Evolutionary conservation across 108 stramenopile species (phyloP).

Genomic region (Parietichytrium sp.): DNA sequence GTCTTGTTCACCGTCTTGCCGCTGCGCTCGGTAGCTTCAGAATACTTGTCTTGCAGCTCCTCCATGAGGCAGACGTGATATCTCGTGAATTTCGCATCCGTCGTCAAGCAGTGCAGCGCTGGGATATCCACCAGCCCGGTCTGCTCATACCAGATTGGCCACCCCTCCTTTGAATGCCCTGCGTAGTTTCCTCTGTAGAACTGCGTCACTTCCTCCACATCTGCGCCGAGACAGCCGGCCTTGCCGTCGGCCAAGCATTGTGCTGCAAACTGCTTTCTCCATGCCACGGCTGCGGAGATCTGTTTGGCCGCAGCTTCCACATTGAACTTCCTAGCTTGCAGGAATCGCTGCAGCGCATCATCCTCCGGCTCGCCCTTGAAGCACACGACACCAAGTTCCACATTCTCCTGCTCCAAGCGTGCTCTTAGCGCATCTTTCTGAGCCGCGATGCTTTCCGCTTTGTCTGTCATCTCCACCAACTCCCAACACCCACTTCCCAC

Average conservation of each 20-base stretch:
- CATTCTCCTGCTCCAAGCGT: not conserved
- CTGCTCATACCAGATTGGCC: slow-evolving; percentile 39
- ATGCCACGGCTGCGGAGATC: not conserved
- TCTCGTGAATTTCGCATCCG: not conserved
- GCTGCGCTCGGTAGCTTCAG: not conserved
- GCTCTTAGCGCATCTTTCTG: not conserved
- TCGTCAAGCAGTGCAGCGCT: slow-evolving; percentile 7
- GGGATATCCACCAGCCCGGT: slow-evolving; percentile 28
- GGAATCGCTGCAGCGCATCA: slow-evolving; percentile 3
- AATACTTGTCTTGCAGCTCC: slow-evolving; percentile 39
- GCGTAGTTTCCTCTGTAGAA: not conserved
- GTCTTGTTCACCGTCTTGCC: not conserved
- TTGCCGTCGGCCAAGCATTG: slow-evolving; percentile 9
- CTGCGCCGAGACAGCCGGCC: not conserved
- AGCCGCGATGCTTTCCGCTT: too few species aligned
- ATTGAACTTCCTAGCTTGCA: slow-evolving; percentile 45
- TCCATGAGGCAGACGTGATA: slow-evolving; percentile 40
- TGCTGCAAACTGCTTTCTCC: not conserved
- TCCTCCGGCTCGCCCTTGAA: slow-evolving; percentile 33
- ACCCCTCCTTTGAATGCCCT: not conserved
- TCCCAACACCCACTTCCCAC: too few species aligned
- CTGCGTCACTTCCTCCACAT: slow-evolving; percentile 13
- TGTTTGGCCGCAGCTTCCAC: not conserved
- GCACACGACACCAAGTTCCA: not conserved
- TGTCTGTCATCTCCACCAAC: too few species aligned